Evolutionary conservation across 2,329 filamentous ascomycete genomes (phyloP).

Genomic region (Aschersonia sp.): DNA sequence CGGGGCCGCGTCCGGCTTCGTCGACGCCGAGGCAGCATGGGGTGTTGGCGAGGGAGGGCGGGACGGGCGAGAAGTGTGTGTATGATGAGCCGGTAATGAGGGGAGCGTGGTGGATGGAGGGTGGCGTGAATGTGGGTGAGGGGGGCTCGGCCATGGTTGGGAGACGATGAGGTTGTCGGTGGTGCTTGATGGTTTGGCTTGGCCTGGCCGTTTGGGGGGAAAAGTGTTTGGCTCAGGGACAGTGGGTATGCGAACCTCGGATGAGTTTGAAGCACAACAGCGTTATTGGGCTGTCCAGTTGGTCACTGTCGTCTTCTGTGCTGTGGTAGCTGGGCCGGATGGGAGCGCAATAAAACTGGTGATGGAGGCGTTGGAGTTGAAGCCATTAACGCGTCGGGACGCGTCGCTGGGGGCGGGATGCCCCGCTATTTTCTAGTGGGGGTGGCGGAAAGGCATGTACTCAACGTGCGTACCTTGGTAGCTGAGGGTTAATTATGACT

Average conservation of each 20-base stretch:
- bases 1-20: conserved; percentile 85
- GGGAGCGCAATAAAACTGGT: background rate
- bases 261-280: too few relatives aligned
- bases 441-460: background rate
- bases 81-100: conserved; percentile 55
- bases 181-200: background rate
- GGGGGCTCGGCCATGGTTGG: conserved; percentile 1
- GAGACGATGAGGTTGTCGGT: background rate
- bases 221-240: too few relatives aligned
- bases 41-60: conserved; percentile 35
- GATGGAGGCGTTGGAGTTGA: conserved; percentile 2
- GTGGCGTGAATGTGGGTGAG: conserved; percentile 42
- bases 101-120: conserved; percentile 44
- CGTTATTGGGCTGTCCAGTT: too few relatives aligned
- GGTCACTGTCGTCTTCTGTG: background rate
- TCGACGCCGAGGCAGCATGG: conserved; percentile 74
- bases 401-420: conserved; percentile 1
- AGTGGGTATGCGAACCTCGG: too few relatives aligned
- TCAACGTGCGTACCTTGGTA: background rate
- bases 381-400: conserved; percentile 4
- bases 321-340: background rate
- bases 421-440: background rate
- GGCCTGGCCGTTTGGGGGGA: too few relatives aligned
- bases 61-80: conserved; percentile 57
- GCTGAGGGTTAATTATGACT: too few relatives aligned